Evolutionary conservation across 2,329 filamentous ascomycete genomes (phyloP).

Genomic region (Xylaria arbuscula): DNA sequence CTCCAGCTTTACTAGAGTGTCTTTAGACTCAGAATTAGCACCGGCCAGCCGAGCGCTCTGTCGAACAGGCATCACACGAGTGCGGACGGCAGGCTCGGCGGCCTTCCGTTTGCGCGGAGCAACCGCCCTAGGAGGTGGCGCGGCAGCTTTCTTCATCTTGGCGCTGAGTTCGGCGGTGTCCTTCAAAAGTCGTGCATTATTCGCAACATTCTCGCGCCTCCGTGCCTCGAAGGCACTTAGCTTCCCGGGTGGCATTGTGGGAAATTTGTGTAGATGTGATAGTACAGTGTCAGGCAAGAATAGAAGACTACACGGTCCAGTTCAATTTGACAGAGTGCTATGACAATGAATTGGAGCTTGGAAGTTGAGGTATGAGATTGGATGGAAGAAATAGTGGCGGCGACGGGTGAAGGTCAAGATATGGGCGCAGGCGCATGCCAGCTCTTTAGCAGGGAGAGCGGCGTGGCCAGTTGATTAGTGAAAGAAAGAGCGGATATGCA

Average conservation of each 20-base stretch:
- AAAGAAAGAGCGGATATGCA: not conserved
- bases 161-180: conserved; percentile 79
- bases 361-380: not conserved
- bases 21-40: conserved; percentile 60
- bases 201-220: conserved; percentile 87
- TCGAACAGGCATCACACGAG: conserved; percentile 62
- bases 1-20: conserved; percentile 62
- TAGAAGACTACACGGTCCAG: not conserved
- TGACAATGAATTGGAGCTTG: not conserved
- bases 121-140: conserved; percentile 59
- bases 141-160: conserved; percentile 70
- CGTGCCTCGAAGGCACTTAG: conserved; percentile 89
- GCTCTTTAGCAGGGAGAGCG: not conserved
- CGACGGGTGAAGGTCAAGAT: not conserved
- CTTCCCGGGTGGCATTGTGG: conserved; percentile 60
- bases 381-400: not conserved
- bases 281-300: not conserved
- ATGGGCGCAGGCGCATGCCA: not conserved
- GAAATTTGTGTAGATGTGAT: not conserved
- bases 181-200: conserved; percentile 79
- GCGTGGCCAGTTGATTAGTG: not conserved
- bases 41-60: conserved; percentile 70
- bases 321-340: not conserved
- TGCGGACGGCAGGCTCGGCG: conserved; percentile 61
- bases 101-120: conserved; percentile 53